phyloP scores from a whole-genome alignment of 164 flowering plant species.

The Saururus chinensis region DNA sequence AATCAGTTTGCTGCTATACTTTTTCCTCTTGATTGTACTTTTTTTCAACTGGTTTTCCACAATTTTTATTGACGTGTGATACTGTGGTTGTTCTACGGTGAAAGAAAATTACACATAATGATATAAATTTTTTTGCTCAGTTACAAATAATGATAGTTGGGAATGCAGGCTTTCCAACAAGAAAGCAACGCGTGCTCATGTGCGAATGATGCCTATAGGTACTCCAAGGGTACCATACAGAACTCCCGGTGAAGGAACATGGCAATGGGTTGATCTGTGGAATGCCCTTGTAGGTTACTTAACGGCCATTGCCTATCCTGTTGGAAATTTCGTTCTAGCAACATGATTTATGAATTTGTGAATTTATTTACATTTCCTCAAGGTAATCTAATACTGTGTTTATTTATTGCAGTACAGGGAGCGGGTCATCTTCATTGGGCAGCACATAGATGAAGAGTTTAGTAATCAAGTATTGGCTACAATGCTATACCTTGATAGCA shows the following conservation, averaged over 20 bases:
- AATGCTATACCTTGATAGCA: constrained; percentile 83
- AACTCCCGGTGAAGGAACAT: constrained; percentile 65
- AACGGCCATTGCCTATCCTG: not conserved
- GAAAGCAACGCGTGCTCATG: constrained; percentile 38
- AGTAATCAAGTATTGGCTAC: constrained; percentile 83
- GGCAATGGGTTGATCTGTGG: constrained; percentile 92
- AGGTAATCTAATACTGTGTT: not conserved
- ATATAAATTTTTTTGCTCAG: too few species aligned
- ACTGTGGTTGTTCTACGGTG: not conserved
- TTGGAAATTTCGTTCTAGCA: too few species aligned
- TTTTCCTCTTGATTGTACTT: not conserved
- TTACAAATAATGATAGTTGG: not conserved
- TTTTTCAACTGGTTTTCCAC: too few species aligned
- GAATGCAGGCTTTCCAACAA: constrained; percentile 24
- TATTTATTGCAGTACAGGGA: constrained; percentile 71
- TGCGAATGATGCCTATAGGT: constrained; percentile 82
- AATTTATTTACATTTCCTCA: not conserved
- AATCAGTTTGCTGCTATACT: too few species aligned
- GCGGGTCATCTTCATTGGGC: constrained; percentile 71
- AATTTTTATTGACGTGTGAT: not conserved
- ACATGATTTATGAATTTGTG: too few species aligned
- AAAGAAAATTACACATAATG: constrained; percentile 2
- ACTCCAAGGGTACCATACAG: constrained; percentile 75
- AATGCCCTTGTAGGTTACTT: constrained; percentile 77
- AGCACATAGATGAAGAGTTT: constrained; percentile 63